These are phyloP conservation scores for Piromyces finnis DNA, from an alignment of 192 early-diverging fungal genomes.

Conservation along the genomic window DNA sequence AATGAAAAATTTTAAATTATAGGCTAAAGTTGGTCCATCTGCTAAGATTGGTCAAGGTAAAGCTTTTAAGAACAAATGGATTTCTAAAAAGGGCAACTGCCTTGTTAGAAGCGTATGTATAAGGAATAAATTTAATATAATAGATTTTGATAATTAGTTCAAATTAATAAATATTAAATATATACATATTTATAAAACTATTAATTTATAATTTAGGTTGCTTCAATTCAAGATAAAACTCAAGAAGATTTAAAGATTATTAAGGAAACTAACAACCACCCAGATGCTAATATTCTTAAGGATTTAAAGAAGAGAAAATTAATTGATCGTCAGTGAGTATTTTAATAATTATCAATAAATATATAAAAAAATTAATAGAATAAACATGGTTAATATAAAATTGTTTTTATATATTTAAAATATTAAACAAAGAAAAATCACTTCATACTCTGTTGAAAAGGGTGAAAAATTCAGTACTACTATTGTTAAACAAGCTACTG, in stretches of 20 bases:
- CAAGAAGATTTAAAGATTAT: constrained; percentile 54
- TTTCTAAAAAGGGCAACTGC: constrained; percentile 52
- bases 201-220: constrained; percentile 34
- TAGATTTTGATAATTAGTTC: background rate
- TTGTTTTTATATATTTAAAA: too few relatives aligned
- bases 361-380: too few relatives aligned
- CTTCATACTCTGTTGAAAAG: constrained; percentile 72
- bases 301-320: constrained; percentile 63
- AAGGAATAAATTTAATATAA: background rate
- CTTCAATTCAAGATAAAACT: constrained; percentile 67
- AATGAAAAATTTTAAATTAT: constrained; percentile 2
- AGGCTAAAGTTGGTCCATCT: constrained; percentile 29
- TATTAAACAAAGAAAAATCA: constrained; percentile 49
- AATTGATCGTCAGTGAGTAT: constrained; percentile 19
- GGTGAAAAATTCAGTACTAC: constrained; percentile 72
- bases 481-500: constrained; percentile 78
- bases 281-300: constrained; percentile 44
- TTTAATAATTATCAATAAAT: background rate
- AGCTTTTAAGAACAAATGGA: constrained; percentile 97
- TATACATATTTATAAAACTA: too few relatives aligned
- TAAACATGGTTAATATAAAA: too few relatives aligned
- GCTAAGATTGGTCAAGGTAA: constrained; percentile 87
- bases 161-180: too few relatives aligned
- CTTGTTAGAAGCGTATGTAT: constrained; percentile 34
- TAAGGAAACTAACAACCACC: constrained; percentile 34